Conservation (phyloP, 257 asterid species). For the Eustoma russellianum region DNA sequence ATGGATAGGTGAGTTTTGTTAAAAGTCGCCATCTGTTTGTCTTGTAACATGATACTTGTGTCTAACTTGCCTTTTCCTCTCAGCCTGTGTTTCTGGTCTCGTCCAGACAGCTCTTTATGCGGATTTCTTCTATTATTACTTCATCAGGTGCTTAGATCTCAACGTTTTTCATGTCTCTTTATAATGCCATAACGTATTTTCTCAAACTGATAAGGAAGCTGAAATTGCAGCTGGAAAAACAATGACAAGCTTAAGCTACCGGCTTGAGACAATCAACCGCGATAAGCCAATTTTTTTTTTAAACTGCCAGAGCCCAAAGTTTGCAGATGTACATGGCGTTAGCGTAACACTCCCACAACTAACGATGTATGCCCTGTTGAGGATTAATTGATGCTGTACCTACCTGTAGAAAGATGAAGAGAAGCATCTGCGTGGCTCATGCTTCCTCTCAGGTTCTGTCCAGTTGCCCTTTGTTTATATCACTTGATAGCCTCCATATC, state of each 20-base stretch:
- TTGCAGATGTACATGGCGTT: background rate
- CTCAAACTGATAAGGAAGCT: slow-evolving; percentile 4
- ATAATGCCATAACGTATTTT: background rate
- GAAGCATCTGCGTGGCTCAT: no score
- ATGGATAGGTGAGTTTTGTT: slow-evolving; percentile 70
- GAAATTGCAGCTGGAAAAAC: slow-evolving; percentile 40
- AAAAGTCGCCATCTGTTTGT: slow-evolving; percentile 6
- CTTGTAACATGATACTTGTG: slow-evolving; percentile 8
- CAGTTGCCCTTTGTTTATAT: no score
- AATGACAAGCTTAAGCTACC: slow-evolving; percentile 69
- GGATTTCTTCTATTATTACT: slow-evolving; percentile 95
- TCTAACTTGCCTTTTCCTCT: slow-evolving; percentile 2
- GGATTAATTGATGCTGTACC: no score
- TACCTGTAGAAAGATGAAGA: no score
- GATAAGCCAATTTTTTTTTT: background rate
- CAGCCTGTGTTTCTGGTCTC: slow-evolving; percentile 79
- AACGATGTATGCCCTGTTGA: no score
- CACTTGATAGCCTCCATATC: no score
- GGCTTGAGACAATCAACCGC: slow-evolving; percentile 33
- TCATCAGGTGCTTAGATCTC: slow-evolving; percentile 49
- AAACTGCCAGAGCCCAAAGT: background rate
- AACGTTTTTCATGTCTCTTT: background rate
- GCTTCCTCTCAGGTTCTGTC: no score
- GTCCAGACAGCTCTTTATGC: slow-evolving; percentile 86
- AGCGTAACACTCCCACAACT: no score